These are phyloP conservation scores for Anisodus tanguticus DNA, from an alignment of 257 asterid genomes.

Conservation along the genomic window DNA sequence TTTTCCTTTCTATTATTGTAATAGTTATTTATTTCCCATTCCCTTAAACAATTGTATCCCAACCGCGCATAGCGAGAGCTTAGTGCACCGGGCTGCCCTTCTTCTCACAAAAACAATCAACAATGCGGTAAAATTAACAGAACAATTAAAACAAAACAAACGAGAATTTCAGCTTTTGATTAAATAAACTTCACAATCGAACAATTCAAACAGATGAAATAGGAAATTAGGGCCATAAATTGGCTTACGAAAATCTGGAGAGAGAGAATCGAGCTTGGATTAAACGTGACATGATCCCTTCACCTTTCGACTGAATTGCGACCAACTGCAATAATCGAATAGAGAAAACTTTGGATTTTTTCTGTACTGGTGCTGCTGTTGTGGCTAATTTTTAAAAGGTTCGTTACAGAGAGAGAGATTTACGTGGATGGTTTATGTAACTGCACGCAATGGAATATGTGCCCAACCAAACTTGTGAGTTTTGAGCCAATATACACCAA, in stretches of 20 bases:
- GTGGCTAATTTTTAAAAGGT: not conserved
- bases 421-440: slow-evolving; percentile 36
- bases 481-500: not conserved
- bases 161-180: too few relatives aligned
- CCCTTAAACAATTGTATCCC: too few relatives aligned
- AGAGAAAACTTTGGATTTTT: slow-evolving; percentile 1
- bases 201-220: not conserved
- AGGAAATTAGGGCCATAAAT: not conserved
- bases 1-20: too few relatives aligned
- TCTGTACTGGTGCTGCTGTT: not conserved
- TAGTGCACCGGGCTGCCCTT: too few relatives aligned
- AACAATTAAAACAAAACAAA: too few relatives aligned
- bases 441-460: slow-evolving; percentile 38
- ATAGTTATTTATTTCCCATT: too few relatives aligned
- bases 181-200: too few relatives aligned
- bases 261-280: slow-evolving; percentile 53
- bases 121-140: too few relatives aligned
- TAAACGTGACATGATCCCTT: slow-evolving; percentile 65
- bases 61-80: too few relatives aligned
- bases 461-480: slow-evolving; percentile 25
- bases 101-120: too few relatives aligned
- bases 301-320: not conserved
- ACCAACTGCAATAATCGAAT: not conserved
- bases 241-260: slow-evolving; percentile 59
- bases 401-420: not conserved